These are phyloP conservation scores for Solanum bukasovii DNA, from an alignment of 257 asterid species.

Conservation along the genomic window DNA sequence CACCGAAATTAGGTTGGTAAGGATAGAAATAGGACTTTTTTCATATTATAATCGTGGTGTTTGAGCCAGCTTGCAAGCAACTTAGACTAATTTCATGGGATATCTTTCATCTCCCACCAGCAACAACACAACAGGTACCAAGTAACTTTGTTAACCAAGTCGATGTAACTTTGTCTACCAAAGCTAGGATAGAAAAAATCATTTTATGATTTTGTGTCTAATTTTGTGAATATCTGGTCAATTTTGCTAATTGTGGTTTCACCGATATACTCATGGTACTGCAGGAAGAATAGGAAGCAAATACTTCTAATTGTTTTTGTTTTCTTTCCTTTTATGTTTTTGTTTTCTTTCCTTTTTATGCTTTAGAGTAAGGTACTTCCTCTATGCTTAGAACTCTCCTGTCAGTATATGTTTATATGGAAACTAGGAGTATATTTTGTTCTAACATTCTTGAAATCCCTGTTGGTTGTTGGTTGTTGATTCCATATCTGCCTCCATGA, in stretches of 20 bases:
- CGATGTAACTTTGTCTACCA: background rate
- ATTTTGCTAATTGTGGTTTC: background rate
- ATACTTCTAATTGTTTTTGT: background rate
- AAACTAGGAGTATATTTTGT: background rate
- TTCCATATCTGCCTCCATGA: background rate
- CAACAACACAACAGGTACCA: background rate
- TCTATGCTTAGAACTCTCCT: background rate
- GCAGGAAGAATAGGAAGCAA: background rate
- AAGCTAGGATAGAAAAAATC: background rate
- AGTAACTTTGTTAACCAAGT: background rate
- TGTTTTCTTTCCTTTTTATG: background rate
- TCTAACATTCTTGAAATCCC: background rate
- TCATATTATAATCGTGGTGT: background rate
- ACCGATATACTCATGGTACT: background rate
- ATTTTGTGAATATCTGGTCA: background rate
- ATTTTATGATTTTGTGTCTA: background rate
- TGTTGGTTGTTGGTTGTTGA: background rate
- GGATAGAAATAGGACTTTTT: background rate
- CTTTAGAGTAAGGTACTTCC: background rate
- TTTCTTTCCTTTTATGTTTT: background rate
- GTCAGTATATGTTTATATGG: background rate
- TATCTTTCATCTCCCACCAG: background rate
- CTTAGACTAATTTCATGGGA: background rate
- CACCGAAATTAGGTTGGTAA: background rate
- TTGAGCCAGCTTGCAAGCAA: background rate